A percentile compares a stretch with the other conserved stretches of the same genome.
Evolutionary conservation across 2,329 filamentous ascomycete species (phyloP).

Genomic region (Cladosporium sp.): DNA sequence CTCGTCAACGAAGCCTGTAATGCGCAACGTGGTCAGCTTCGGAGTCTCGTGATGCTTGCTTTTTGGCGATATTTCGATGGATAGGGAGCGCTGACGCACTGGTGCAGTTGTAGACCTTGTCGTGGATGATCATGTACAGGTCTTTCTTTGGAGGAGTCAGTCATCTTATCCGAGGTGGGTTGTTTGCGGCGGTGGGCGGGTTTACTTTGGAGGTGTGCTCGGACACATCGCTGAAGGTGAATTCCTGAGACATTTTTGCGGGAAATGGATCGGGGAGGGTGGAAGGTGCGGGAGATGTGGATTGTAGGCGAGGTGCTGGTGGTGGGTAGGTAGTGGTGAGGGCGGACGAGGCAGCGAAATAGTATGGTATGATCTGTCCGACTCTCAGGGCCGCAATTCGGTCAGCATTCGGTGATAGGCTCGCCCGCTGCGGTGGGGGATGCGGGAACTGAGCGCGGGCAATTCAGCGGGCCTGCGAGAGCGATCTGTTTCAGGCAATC

Average conservation of each 20-base stretch:
- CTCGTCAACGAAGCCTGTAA: constrained; percentile 76
- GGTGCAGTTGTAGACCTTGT: constrained; percentile 87
- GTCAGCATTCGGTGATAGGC: too few species aligned
- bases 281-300: background rate
- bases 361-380: too few species aligned
- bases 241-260: constrained; percentile 49
- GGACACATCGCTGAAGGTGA: constrained; percentile 75
- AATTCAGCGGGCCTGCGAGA: too few species aligned
- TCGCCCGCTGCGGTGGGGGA: too few species aligned
- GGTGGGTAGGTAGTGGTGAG: too few species aligned
- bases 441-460: too few species aligned
- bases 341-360: too few species aligned
- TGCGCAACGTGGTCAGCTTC: background rate
- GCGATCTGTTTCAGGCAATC: too few species aligned
- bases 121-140: constrained; percentile 83
- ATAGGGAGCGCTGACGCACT: constrained; percentile 32
- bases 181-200: background rate
- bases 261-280: background rate
- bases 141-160: constrained; percentile 64
- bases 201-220: constrained; percentile 60
- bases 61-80: background rate
- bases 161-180: background rate
- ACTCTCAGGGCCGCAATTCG: too few species aligned
- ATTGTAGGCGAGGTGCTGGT: too few species aligned
- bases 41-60: background rate